These are phyloP conservation scores for Colletotrichum brevisporum DNA, from an alignment of 2,329 filamentous ascomycete genomes.

Conservation along the genomic window DNA sequence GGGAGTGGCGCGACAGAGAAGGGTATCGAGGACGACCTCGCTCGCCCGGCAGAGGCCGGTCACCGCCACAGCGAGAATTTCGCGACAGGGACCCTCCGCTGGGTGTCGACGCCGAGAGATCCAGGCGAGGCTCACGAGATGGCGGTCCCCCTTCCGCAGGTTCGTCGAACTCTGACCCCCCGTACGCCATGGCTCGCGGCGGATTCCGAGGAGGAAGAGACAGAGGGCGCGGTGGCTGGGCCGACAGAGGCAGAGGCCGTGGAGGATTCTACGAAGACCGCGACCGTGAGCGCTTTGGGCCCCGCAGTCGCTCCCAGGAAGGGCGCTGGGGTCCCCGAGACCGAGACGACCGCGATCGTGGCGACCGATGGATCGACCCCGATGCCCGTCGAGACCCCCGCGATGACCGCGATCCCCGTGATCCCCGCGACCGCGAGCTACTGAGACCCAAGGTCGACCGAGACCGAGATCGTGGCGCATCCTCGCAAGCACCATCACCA, in stretches of 20 bases:
- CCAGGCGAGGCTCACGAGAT: slow-evolving; percentile 78
- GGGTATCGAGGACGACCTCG: slow-evolving; percentile 71
- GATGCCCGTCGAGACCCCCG: slow-evolving; percentile 60
- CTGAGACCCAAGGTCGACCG: slow-evolving; percentile 67
- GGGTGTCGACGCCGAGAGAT: slow-evolving; percentile 76
- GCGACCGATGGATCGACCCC: slow-evolving; percentile 57
- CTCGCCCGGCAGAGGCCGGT: slow-evolving; percentile 73
- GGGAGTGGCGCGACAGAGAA: slow-evolving; percentile 63
- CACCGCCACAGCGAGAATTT: slow-evolving; percentile 76
- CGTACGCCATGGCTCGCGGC: slow-evolving; percentile 69
- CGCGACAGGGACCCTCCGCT: slow-evolving; percentile 70
- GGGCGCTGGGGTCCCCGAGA: slow-evolving; percentile 69
- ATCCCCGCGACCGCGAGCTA: slow-evolving; percentile 60
- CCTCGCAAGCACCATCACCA: slow-evolving; percentile 63
- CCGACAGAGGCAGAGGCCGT: slow-evolving; percentile 58
- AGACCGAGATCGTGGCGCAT: slow-evolving; percentile 47
- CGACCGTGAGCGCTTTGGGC: slow-evolving; percentile 68
- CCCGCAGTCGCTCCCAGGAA: slow-evolving; percentile 76
- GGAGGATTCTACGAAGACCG: slow-evolving; percentile 73
- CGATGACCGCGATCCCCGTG: slow-evolving; percentile 63
- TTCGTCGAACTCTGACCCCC: slow-evolving; percentile 78
- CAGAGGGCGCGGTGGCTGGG: slow-evolving; percentile 69
- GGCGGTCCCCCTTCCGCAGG: slow-evolving; percentile 78
- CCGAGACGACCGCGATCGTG: slow-evolving; percentile 67
- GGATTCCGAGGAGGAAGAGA: slow-evolving; percentile 64